Conservation (phyloP, 441 rosid species). For the Arabidopsis hybrid region DNA sequence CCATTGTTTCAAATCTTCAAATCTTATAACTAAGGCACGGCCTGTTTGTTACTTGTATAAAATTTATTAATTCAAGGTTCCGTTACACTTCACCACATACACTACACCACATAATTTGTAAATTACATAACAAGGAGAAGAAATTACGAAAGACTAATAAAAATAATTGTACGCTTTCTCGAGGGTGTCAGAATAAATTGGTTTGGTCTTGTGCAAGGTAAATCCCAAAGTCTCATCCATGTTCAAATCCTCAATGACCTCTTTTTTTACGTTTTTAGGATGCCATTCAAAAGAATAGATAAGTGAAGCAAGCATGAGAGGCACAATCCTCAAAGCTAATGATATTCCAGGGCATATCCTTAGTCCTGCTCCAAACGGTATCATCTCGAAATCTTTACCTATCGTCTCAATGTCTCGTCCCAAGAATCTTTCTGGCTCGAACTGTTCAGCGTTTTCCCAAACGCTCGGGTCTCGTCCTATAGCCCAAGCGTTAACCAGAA, state of each 20-base stretch:
- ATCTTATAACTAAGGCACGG: no score
- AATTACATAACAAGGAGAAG: neutral
- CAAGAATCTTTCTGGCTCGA: slow-evolving; percentile 59
- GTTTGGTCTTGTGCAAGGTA: slow-evolving; percentile 35
- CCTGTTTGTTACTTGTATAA: no score
- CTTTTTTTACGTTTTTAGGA: slow-evolving; percentile 15
- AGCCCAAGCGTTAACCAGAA: slow-evolving; percentile 60
- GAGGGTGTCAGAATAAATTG: slow-evolving; percentile 13
- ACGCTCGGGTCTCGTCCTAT: slow-evolving; percentile 53
- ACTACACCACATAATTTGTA: neutral
- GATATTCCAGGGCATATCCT: slow-evolving; percentile 60
- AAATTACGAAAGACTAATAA: slow-evolving; percentile 6
- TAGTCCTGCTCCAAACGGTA: slow-evolving; percentile 56
- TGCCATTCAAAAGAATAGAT: slow-evolving; percentile 45
- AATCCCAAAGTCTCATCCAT: slow-evolving; percentile 41
- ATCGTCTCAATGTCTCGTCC: slow-evolving; percentile 44
- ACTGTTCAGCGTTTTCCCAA: slow-evolving; percentile 49
- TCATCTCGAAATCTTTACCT: slow-evolving; percentile 41
- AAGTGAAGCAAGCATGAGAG: slow-evolving; percentile 40
- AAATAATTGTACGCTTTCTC: slow-evolving; percentile 1
- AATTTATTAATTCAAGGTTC: no score
- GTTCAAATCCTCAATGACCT: slow-evolving; percentile 28
- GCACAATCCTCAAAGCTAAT: slow-evolving; percentile 42
- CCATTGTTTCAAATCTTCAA: no score
- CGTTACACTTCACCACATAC: neutral